Base-by-base conservation (phyloP, 495 filamentous ascomycete genomes). In the Xylaria cubensis region DNA sequence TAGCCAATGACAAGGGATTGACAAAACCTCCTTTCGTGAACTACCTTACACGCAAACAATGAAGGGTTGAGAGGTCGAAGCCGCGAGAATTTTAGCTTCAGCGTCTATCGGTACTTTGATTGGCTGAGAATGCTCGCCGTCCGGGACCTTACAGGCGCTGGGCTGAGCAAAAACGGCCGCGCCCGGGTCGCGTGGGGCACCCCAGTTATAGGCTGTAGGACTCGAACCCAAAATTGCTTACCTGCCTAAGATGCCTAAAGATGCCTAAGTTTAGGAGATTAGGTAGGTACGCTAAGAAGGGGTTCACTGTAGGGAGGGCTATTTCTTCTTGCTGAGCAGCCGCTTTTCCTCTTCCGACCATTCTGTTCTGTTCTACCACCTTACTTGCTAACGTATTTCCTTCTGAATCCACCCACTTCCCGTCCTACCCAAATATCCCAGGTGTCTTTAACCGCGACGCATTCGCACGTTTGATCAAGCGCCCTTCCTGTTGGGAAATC, bases 391-490 rank as follows among this genome's bases (percentile, higher is more conserved):
- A 39, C 36, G 1, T 42, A 67, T 46, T 61, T 61, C 19, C 58
- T 61, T 39, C 58, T n/a, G 36, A 66, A 53, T 17, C 64, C 64
- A 66, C 26, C 26, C 64, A 32, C 42, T 51, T 42, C 15, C 50
- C n/a, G 36, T 24, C 48, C 64, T 53, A 41, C 17, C 50, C 12
- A 17, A 64, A 12, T 29, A 29, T 13, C 15, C 61, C 39, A 26
- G 62, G 44, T 9, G 44, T 9, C 58, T 63, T 63, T 32, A 48
- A 62, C 67, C 42, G 58, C 68, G 44, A 53, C 68, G 48, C 58
- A 51, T 55, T 55, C 58, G 59, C 64, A 68, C 71, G 71, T 73
- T 73, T 73, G 53, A 73, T 69, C 71, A 73, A 73, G 71, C 71
- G 71, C 71, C 71, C 42, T 63, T 51, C 36, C 69, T 55, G 44